A percentile compares a stretch with the other conserved stretches of the same genome.
Conservation (phyloP, 2,329 filamentous ascomycete genomes). For the Fusarium sp. region DNA sequence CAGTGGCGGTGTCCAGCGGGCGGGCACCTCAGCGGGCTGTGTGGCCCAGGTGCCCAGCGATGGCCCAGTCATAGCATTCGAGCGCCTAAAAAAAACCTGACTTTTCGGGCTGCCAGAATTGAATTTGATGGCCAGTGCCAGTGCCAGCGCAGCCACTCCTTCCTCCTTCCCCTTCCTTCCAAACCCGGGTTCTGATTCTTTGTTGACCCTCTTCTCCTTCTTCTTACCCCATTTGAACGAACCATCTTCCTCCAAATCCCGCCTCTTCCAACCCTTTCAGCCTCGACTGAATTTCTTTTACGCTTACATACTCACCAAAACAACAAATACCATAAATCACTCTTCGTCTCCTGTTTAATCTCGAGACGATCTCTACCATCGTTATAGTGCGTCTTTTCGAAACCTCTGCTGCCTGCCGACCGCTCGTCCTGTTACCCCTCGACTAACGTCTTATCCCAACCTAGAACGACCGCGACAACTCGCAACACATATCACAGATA, state of each 20-base stretch:
- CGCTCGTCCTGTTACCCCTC: slow-evolving; percentile 29
- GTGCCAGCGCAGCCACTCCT: slow-evolving; percentile 39
- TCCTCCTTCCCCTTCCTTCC: slow-evolving; percentile 40
- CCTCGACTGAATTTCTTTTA: slow-evolving; percentile 49
- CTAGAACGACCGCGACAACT: slow-evolving; percentile 47
- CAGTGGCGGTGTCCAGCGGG: slow-evolving; percentile 47
- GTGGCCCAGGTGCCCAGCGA: slow-evolving; percentile 23
- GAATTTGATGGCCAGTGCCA: slow-evolving; percentile 14
- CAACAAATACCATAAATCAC: slow-evolving; percentile 24
- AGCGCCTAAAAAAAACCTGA: slow-evolving; percentile 49
- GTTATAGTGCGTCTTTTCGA: slow-evolving; percentile 49
- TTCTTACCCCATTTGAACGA: slow-evolving; percentile 49
- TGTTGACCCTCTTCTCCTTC: slow-evolving; percentile 48
- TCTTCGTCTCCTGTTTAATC: slow-evolving; percentile 32
- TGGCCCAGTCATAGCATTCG: slow-evolving; percentile 36
- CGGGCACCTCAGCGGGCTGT: slow-evolving; percentile 24
- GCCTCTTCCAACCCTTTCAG: slow-evolving; percentile 46
- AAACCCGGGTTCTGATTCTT: slow-evolving; percentile 41
- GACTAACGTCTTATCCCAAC: slow-evolving; percentile 46
- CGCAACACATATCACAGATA: slow-evolving; percentile 48
- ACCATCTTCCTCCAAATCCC: slow-evolving; percentile 49
- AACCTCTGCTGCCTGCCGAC: slow-evolving; percentile 28
- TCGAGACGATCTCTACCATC: slow-evolving; percentile 38
- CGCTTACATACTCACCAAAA: slow-evolving; percentile 30
- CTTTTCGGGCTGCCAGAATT: slow-evolving; percentile 50